Evolutionary conservation across 1,284 basidiomycete species (phyloP).

Genomic region (Ceratobasidium theobromae): DNA sequence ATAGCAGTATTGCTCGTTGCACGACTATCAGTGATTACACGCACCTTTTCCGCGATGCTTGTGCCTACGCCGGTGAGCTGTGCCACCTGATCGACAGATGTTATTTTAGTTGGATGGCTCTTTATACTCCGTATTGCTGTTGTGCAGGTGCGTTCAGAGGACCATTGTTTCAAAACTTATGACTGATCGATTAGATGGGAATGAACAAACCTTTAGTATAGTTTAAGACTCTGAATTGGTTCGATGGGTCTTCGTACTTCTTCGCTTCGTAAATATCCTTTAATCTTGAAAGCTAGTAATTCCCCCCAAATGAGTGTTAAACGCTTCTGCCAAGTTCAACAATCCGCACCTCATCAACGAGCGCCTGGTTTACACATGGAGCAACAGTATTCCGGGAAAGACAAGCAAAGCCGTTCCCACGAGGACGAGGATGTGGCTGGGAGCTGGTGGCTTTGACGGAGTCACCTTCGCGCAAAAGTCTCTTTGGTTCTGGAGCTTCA

Average conservation of each 20-base stretch:
- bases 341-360: conserved; percentile 30
- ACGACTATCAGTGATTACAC: conserved; percentile 30
- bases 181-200: not conserved
- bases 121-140: conserved; percentile 58
- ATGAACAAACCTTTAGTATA: conserved; percentile 24
- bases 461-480: not conserved
- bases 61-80: conserved; percentile 67
- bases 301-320: conserved; percentile 18
- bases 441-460: not conserved
- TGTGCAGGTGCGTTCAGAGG: not conserved
- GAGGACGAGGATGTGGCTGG: conserved; percentile 6
- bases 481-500: conserved; percentile 3
- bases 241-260: conserved; percentile 32
- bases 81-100: conserved; percentile 61
- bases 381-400: conserved; percentile 19
- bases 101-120: conserved; percentile 62
- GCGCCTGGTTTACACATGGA: conserved; percentile 28
- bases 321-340: not conserved
- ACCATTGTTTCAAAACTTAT: too few species aligned
- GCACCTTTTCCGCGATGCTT: conserved; percentile 73
- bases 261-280: conserved; percentile 31
- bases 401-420: conserved; percentile 29
- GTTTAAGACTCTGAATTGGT: conserved; percentile 33
- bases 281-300: conserved; percentile 23
- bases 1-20: conserved; percentile 3